Percentiles rank a stretch among this genome's conserved stretches.
phyloP scores from a whole-genome alignment of 306 rosid genomes.

The Glycine tomentella region DNA sequence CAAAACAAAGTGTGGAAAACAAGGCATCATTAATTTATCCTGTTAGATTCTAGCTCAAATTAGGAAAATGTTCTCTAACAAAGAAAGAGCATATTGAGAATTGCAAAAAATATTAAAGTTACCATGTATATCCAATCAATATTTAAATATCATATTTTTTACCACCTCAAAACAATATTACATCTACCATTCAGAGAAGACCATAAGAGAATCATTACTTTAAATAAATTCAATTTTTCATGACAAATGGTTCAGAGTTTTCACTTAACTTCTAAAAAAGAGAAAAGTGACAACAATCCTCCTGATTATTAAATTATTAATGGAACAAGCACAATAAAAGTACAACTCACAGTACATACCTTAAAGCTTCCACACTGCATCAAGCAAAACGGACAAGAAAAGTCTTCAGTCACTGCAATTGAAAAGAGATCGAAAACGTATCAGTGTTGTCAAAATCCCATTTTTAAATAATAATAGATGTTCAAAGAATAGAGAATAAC shows the following conservation, averaged over 20 bases:
- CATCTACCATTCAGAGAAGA: neutral
- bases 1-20: conserved; percentile 29
- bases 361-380: conserved; percentile 91
- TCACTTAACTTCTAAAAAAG: conserved; percentile 18
- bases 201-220: neutral
- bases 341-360: conserved; percentile 57
- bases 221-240: conserved; percentile 30
- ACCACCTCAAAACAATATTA: conserved; percentile 29
- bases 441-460: conserved; percentile 30
- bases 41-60: conserved; percentile 21
- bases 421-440: conserved; percentile 40
- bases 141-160: neutral
- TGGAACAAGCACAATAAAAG: conserved; percentile 29
- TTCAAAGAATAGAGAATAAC: neutral
- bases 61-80: conserved; percentile 11
- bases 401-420: conserved; percentile 88
- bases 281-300: conserved; percentile 29
- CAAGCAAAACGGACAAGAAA: conserved; percentile 94
- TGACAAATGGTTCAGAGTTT: conserved; percentile 10
- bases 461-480: neutral
- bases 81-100: conserved; percentile 8
- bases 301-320: conserved; percentile 37
- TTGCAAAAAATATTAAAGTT: conserved; percentile 5
- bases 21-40: conserved; percentile 25
- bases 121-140: conserved; percentile 8